A percentile compares a stretch with the other conserved stretches of the same genome.
Conservation (phyloP, 192 early-diverging fungal species). For the Dimargaris verticillata region DNA sequence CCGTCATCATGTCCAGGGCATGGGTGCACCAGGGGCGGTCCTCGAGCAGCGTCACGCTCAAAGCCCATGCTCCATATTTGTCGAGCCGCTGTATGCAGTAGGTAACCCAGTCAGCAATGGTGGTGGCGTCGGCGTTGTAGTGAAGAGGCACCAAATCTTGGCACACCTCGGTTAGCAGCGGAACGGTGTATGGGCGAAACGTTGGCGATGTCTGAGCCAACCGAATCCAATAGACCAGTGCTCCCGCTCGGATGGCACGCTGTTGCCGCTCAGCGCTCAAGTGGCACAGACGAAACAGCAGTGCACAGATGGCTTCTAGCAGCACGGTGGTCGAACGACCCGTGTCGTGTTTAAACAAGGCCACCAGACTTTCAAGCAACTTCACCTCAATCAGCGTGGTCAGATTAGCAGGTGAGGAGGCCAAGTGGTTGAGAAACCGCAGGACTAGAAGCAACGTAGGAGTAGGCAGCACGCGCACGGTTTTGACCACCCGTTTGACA, state of each 20-base stretch:
- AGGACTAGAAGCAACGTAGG: neutral
- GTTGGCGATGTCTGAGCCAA: neutral
- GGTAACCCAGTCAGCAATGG: neutral
- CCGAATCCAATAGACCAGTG: neutral
- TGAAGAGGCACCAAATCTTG: neutral
- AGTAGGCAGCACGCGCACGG: neutral
- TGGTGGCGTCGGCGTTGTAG: neutral
- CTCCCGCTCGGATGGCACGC: constrained; percentile 1
- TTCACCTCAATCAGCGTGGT: neutral
- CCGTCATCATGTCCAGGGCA: neutral
- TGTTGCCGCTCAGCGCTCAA: neutral
- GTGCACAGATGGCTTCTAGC: neutral
- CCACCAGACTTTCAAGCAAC: neutral
- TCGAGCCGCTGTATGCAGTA: neutral
- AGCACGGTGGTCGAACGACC: neutral
- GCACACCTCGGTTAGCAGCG: neutral
- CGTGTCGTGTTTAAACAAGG: neutral
- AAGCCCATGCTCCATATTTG: neutral
- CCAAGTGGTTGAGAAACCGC: neutral
- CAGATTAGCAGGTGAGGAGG: neutral
- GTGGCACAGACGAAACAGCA: constrained; percentile 2
- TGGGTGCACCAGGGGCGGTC: neutral
- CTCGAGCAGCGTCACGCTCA: neutral
- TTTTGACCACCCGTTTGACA: constrained; percentile 5
- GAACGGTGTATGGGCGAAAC: neutral